Percentiles rank a stretch among this genome's conserved stretches.
Evolutionary conservation across 768 basidiomycete genomes (phyloP).

Genomic region (Kockovaella imperatae): DNA sequence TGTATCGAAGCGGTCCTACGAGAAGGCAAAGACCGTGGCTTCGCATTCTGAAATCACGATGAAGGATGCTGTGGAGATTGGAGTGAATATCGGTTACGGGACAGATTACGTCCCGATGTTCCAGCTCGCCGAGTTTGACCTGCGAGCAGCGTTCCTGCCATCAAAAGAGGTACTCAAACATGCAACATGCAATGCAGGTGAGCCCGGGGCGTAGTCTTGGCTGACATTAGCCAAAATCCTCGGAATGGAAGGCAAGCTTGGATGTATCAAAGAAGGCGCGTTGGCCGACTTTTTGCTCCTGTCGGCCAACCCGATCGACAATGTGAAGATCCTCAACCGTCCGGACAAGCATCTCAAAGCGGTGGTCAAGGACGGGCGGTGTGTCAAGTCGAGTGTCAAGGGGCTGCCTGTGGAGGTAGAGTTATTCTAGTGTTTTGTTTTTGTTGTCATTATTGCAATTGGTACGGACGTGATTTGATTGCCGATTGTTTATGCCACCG

Average conservation of each 20-base stretch:
- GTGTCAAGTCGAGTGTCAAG: slow-evolving; percentile 4
- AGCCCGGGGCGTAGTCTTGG: not conserved
- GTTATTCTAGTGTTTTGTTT: no score
- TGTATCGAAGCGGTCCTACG: not conserved
- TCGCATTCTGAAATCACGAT: not conserved
- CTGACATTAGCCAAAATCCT: slow-evolving; percentile 3
- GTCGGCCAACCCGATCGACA: slow-evolving; percentile 4
- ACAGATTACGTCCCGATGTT: not conserved
- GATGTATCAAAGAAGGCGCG: slow-evolving; percentile 6
- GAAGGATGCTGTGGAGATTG: not conserved
- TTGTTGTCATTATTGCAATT: no score
- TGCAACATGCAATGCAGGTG: slow-evolving; percentile 6
- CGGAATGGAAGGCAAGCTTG: slow-evolving; percentile 6
- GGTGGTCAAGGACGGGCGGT: slow-evolving; percentile 10
- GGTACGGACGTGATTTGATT: no score
- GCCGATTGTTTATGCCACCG: no score
- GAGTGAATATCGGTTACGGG: slow-evolving; percentile 9
- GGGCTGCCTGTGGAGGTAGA: slow-evolving; percentile 9
- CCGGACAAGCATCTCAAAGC: slow-evolving; percentile 1
- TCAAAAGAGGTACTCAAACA: slow-evolving; percentile 1
- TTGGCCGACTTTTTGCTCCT: slow-evolving; percentile 10
- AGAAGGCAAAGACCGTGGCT: slow-evolving; percentile 1
- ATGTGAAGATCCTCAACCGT: slow-evolving; percentile 1
- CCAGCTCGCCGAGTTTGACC: slow-evolving; percentile 8
- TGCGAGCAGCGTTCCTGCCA: slow-evolving; percentile 1